Evolutionary conservation across 1,284 basidiomycete species (phyloP).

Genomic region (Rhodotorula sp.): DNA sequence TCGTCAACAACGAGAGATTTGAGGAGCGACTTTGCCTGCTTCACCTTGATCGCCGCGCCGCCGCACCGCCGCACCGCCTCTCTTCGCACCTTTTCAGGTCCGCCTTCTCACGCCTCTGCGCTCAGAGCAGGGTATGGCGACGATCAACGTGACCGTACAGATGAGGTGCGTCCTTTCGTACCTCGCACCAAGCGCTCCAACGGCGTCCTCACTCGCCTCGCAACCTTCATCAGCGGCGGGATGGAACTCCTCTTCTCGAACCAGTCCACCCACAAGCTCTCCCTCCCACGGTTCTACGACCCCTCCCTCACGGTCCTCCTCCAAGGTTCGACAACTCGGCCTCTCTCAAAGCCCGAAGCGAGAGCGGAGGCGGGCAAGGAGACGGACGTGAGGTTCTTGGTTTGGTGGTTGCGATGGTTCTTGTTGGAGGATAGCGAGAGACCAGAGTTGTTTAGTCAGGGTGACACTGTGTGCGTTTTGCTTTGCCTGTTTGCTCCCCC

Average conservation of each 20-base stretch:
- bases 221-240: constrained; percentile 59
- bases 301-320: constrained; percentile 13
- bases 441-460: constrained; percentile 85
- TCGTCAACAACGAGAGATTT: no score
- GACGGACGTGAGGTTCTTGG: constrained; percentile 70
- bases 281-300: constrained; percentile 56
- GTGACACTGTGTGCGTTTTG: constrained; percentile 72
- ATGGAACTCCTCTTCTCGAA: constrained; percentile 78
- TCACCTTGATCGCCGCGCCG: no score
- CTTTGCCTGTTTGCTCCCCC: background rate
- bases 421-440: constrained; percentile 71
- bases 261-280: constrained; percentile 61
- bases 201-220: background rate
- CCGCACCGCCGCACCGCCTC: no score
- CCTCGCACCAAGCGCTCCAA: background rate
- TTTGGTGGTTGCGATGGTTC: constrained; percentile 74
- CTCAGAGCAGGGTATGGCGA: constrained; percentile 8
- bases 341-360: constrained; percentile 13
- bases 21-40: no score
- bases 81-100: background rate
- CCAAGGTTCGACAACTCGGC: constrained; percentile 18
- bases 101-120: background rate
- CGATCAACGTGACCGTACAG: constrained; percentile 16
- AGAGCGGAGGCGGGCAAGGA: constrained; percentile 48
- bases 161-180: constrained; percentile 13